Base-by-base conservation (phyloP, 176 grass and related monocot species). In the Oryza meridionalis region DNA sequence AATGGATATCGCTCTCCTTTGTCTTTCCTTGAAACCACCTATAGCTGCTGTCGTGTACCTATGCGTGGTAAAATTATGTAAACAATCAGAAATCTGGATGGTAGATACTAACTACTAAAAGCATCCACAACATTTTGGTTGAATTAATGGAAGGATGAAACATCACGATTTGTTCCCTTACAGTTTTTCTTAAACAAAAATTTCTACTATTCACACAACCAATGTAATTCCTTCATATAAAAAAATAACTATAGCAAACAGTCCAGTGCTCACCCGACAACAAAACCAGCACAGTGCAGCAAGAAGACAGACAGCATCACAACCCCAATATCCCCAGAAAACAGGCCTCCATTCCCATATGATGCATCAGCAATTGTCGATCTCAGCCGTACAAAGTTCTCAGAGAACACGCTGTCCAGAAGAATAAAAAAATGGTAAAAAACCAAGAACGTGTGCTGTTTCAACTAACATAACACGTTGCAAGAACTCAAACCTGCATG, bases 1-100 rank as follows among this genome's bases (percentile, higher is more conserved):
- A 78, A 97, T 91, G n/a, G 94, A 91, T 82, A 97, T 91, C 86
- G 94, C 91, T 35, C 91, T 85, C 44, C 91, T 84, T 84, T 97
- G 88, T 65, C 74, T 91, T 89, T 93, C 94, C 85, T 84, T 85
- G 14, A 97, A 74, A 81, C 91, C 91, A 91, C 86, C 87, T 69
- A 97, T 42, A 31, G 70, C 51, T 84, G 94, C 94, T 65, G 74
- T 86, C 25, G 73, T 19, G 77, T 93, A 97, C 64, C 94, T 93
- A 72, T 74, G 77, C 61, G 67, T 49, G 25, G 43, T 66, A 73
- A 26, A 85, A 62, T 25, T 27, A 25, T 35, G 10, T 13, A 75
- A 71, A 74, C 24, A 88, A 31, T 70, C 69, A 86, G 47, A 78
- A 31, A 78, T 35, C 11, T 85, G 46, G 69, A 29, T 37, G 11